Evolutionary conservation across 352 stramenopile genomes (phyloP).

Genomic region (Halophytophthora batemanensis): DNA sequence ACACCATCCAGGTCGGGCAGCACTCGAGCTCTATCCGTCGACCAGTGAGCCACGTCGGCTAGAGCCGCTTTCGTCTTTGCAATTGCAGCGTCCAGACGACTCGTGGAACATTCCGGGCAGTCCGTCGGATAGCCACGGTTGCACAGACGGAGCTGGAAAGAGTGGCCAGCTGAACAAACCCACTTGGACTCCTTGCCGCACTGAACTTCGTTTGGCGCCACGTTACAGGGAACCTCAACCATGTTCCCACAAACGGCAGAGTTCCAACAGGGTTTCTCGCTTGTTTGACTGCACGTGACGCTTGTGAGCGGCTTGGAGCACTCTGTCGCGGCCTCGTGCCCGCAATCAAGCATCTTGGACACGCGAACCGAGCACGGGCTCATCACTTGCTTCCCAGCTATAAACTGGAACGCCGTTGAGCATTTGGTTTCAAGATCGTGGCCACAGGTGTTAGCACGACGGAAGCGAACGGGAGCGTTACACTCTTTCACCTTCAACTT

Average conservation of each 20-base stretch:
- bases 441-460: slow-evolving; percentile 39
- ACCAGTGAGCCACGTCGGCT: slow-evolving; percentile 11
- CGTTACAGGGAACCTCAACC: slow-evolving; percentile 24
- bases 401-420: slow-evolving; percentile 39
- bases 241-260: slow-evolving; percentile 30
- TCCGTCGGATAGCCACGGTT: slow-evolving; percentile 40
- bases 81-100: slow-evolving; percentile 29
- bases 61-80: slow-evolving; percentile 13
- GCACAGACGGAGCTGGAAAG: slow-evolving; percentile 41
- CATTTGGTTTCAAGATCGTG: slow-evolving; percentile 61
- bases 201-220: slow-evolving; percentile 20
- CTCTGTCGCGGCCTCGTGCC: slow-evolving; percentile 34
- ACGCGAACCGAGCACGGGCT: slow-evolving; percentile 25
- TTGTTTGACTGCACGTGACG: slow-evolving; percentile 29
- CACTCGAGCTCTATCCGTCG: slow-evolving; percentile 5
- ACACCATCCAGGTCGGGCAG: slow-evolving; percentile 17
- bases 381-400: slow-evolving; percentile 13
- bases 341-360: slow-evolving; percentile 35
- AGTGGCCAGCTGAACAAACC: slow-evolving; percentile 37
- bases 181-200: slow-evolving; percentile 40
- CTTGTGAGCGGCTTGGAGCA: slow-evolving; percentile 36
- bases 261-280: slow-evolving; percentile 67
- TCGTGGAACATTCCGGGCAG: slow-evolving; percentile 48
- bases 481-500: slow-evolving; percentile 35
- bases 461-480: slow-evolving; percentile 31